Evolutionary conservation across 1,139 yeast species (phyloP), one percentile per base, ranked within the genome.

Genomic region (Magnusiomyces suaveolens): DNA sequence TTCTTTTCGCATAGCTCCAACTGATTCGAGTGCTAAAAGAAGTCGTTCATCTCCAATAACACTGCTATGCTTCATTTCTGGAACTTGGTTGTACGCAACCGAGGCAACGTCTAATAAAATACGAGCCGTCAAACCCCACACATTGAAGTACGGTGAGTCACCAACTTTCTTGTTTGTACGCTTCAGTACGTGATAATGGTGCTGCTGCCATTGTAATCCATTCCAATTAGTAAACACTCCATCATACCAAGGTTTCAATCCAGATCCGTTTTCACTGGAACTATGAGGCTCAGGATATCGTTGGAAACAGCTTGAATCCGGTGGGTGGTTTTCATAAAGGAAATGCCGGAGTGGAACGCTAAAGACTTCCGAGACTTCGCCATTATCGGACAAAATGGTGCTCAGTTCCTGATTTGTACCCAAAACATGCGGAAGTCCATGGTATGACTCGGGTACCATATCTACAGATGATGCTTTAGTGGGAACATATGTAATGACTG

Each of bases 51-150:
- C 71, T 25, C 71, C 71, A 3, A 62, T 65, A 57, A 65, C 64
- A 58, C 62, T 66, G 59, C 59, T 62, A 57, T 64, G 65, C 3
- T 59, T 62, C 64, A 68, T 66, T 48, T 64, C 64, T 8, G 72
- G 71, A 39, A 70, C 72, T 60, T 71, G 75, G 21, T 64, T 72
- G 59, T 76, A 79, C 1, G 80, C 77, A 3, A 87, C 72, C 54
- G 79, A 76, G 3, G 95, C 89, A 39, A 86, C 68, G 65, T 89
- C 96, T 60, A 83, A 85, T 16, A 89, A 69, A 8, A 89, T 87
- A 63, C 87, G 85, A 2, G 96, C 96, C 0, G 96, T 89, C 50
- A 89, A 70, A 0, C 97, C 96, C 97, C 96, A 89, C 2, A 89
- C 87, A 62, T 38, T 33, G 32, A 50, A 54, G 47, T 1, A 76